phyloP scores from a whole-genome alignment of 345 rosid genomes.

The Aegle marmelos region DNA sequence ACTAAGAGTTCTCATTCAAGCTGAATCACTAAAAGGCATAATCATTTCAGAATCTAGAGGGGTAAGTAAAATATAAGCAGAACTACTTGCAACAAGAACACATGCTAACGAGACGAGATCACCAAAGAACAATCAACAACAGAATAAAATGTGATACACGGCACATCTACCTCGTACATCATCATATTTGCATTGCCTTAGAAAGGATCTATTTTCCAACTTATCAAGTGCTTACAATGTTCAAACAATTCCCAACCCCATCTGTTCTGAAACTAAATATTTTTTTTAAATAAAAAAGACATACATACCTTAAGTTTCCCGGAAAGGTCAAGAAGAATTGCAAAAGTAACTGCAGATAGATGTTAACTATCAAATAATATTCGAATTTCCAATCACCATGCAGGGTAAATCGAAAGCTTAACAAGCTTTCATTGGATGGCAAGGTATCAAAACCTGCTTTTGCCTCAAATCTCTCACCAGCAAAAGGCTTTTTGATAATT shows the following conservation, averaged over 20 bases:
- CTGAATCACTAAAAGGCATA: neutral
- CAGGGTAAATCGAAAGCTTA: conserved; percentile 31
- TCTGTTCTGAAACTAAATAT: neutral
- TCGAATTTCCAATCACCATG: conserved; percentile 23
- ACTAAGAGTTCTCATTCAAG: neutral
- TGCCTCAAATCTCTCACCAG: conserved; percentile 30
- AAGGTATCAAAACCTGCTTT: conserved; percentile 37
- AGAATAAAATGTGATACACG: conserved; percentile 2
- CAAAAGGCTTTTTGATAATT: neutral
- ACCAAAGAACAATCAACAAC: conserved; percentile 8
- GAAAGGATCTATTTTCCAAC: conserved; percentile 5
- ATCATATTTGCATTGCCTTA: neutral
- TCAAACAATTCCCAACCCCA: conserved; percentile 2
- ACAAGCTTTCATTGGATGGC: conserved; percentile 34
- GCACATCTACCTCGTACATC: too few species aligned
- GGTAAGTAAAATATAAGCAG: neutral
- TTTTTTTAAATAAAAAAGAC: neutral
- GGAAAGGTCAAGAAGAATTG: conserved; percentile 28
- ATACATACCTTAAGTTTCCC: conserved; percentile 36
- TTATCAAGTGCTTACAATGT: neutral
- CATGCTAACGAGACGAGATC: conserved; percentile 18
- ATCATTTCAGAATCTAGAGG: neutral
- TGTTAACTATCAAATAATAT: conserved; percentile 6
- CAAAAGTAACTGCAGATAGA: conserved; percentile 20
- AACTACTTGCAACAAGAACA: conserved; percentile 16